Conservation (phyloP, 257 asterid species). For the Fraxinus anomala region DNA sequence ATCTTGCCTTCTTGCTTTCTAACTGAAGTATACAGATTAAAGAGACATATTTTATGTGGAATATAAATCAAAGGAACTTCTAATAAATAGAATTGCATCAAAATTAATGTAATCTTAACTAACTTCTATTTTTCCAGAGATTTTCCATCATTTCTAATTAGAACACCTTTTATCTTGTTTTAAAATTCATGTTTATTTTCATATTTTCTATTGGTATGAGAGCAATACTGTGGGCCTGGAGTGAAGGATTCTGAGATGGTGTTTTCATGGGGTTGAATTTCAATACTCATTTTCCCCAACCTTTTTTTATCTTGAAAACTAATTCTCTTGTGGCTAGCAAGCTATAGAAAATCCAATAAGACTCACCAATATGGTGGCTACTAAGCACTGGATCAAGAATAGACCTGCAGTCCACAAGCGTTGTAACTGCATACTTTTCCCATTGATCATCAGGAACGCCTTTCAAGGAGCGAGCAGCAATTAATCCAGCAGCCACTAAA, state of each 20-base stretch:
- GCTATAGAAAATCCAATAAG: not conserved
- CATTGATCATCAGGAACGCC: conserved; percentile 50
- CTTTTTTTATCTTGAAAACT: too few relatives aligned
- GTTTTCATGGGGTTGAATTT: not conserved
- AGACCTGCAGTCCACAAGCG: conserved; percentile 78
- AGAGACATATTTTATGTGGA: too few relatives aligned
- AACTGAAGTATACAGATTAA: not conserved
- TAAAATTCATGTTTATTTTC: not conserved
- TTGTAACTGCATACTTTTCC: conserved; percentile 71
- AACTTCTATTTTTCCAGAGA: not conserved
- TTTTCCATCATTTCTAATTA: not conserved
- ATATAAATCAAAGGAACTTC: not conserved
- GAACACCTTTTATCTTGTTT: not conserved
- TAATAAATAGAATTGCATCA: not conserved
- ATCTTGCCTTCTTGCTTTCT: not conserved
- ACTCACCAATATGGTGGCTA: conserved; percentile 58
- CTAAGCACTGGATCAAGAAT: conserved; percentile 75
- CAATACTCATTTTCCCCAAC: not conserved
- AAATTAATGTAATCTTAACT: not conserved
- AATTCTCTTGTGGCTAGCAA: not conserved
- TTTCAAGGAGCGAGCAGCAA: conserved; percentile 62
- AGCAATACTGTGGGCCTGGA: not conserved
- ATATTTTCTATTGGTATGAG: not conserved
- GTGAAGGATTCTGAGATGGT: not conserved
- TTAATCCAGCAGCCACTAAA: conserved; percentile 67